Base-by-base conservation (phyloP, 768 basidiomycete species). In the Agaricus subrufescens region DNA sequence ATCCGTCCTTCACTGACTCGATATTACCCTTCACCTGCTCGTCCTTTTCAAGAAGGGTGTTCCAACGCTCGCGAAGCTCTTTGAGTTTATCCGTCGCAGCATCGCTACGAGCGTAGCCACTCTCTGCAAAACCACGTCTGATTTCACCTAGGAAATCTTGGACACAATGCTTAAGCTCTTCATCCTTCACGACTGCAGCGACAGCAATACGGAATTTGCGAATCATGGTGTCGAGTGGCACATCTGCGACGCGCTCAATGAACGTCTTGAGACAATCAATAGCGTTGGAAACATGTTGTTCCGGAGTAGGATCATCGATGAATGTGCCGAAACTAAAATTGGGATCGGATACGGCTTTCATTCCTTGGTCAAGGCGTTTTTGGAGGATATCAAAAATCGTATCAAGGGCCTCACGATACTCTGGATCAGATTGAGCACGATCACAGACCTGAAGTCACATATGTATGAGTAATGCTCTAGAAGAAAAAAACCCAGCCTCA, bases 301-400 rank as follows among this genome's bases (percentile, higher is more conserved):
- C 85, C 3, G 79, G 74, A 0, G 85, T 82, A 15, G 83, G 78
- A 50, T 90, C 87, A 8, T 79, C 65, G 53, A 89, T 73, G 63
- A 89, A 79, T 2, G 74, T 74, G 12, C 78, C 74, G 37, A 89
- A 72, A 0, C 80, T 78, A 26, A 75, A 65, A 54, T 78, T 74
- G 42, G 76, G 67, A 49, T 69, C 74, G 1, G 78, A 69, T 0
- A 79, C 79, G 0, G 75, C 71, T 47, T 85, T 80, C 34, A 85
- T 70, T 0, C 79, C 73, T 39, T 71, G 67, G 55, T 79, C 73
- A 31, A 87, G 62, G 67, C 87, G 85, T 57, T 83, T 82, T 58
- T 83, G 78, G 1, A 81, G 64, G 47, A 83, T 73, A 46, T 70
- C 69, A 61, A 89, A 83, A 29, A 89, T 65, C 2, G 81, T 84